Conservation (phyloP, 129 eudicot genomes). For the Tanacetum coccineum region DNA sequence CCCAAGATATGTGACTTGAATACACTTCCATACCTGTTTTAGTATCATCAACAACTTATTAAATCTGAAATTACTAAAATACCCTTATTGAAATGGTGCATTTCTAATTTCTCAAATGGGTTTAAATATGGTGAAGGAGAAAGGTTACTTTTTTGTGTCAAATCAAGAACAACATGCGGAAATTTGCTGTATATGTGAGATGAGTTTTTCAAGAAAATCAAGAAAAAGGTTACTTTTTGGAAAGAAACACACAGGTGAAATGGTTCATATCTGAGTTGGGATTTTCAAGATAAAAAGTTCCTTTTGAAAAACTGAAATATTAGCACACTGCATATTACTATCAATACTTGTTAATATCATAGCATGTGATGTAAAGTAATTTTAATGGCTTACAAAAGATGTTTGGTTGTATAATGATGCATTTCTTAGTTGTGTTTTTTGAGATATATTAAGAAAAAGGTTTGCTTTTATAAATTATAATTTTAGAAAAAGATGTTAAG, state of each 20-base stretch:
- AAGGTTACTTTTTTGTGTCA: constrained; percentile 6
- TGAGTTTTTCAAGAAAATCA: constrained; percentile 19
- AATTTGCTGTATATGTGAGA: constrained; percentile 18
- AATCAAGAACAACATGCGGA: constrained; percentile 16
- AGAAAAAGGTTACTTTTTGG: constrained; percentile 15
- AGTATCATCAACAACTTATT: neutral
- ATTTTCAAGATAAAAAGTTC: neutral
- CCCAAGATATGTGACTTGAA: constrained; percentile 92
- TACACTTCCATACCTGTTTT: constrained; percentile 69
- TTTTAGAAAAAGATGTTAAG: neutral
- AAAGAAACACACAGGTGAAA: constrained; percentile 8
- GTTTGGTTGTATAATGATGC: constrained; percentile 6
- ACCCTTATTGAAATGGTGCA: constrained; percentile 22
- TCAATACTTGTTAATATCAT: too few species aligned
- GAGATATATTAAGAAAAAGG: constrained; percentile 19
- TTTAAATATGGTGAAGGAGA: constrained; percentile 20
- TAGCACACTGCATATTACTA: neutral
- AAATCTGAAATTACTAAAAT: neutral
- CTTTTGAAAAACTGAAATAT: neutral
- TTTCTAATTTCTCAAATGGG: constrained; percentile 13
- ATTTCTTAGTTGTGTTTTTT: constrained; percentile 18
- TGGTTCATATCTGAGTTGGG: constrained; percentile 9
- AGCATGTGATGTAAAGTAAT: too few species aligned
- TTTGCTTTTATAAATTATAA: too few species aligned
- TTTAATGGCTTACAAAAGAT: too few species aligned